phyloP scores from a whole-genome alignment of 2,329 filamentous ascomycete species.

The Cladosporium sp. region DNA sequence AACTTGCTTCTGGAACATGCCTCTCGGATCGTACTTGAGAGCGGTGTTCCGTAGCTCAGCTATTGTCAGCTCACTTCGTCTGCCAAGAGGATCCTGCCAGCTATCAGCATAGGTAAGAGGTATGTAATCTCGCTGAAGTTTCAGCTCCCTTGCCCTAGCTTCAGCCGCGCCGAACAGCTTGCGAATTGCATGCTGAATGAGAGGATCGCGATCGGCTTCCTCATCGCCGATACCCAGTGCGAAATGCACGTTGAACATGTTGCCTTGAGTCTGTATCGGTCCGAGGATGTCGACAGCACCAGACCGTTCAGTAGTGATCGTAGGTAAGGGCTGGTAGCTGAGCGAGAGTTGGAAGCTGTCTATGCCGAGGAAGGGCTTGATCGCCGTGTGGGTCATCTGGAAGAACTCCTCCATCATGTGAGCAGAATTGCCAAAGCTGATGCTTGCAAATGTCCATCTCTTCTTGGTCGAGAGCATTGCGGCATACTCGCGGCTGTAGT shows the following conservation, averaged over 20 bases:
- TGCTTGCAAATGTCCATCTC: conserved; percentile 28
- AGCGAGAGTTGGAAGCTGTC: conserved; percentile 26
- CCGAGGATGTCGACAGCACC: background rate
- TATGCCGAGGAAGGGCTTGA: conserved; percentile 24
- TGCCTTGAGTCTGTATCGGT: conserved; percentile 22
- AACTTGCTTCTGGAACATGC: conserved; percentile 26
- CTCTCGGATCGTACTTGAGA: conserved; percentile 1
- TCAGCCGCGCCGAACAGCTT: background rate
- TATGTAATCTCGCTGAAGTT: conserved; percentile 28
- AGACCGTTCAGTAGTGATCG: conserved; percentile 20
- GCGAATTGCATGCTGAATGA: background rate
- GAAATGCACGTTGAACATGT: conserved; percentile 20
- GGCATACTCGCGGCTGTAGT: conserved; percentile 27
- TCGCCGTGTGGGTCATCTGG: conserved; percentile 25
- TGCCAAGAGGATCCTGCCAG: conserved; percentile 40
- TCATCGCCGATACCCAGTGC: background rate
- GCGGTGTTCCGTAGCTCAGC: conserved; percentile 14
- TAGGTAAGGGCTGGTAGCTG: conserved; percentile 27
- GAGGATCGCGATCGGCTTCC: background rate
- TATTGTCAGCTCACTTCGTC: background rate
- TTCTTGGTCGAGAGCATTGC: conserved; percentile 25
- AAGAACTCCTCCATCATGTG: conserved; percentile 30
- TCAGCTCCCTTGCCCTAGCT: background rate
- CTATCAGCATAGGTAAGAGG: conserved; percentile 41
- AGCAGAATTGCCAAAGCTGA: conserved; percentile 27